Evolutionary conservation across 176 grass and related monocot genomes (phyloP), one percentile per base, ranked within the genome.

Genomic region (Elaeis guineensis): DNA sequence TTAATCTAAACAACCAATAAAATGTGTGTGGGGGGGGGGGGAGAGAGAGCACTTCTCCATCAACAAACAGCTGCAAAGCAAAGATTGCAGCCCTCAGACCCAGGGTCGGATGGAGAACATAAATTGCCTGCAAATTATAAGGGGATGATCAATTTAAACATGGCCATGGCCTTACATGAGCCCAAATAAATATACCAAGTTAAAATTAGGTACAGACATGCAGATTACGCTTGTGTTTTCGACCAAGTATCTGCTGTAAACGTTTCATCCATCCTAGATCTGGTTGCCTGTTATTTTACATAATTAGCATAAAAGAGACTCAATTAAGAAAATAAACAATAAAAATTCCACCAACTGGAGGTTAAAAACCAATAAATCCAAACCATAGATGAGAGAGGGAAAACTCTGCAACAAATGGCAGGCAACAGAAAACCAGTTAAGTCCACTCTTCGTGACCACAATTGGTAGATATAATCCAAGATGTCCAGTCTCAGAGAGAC

Each of bases 211-310:
- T 83, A 78, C 77, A 61, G 17, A 97, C 87, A 32, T 89, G 92
- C 61, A 97, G 81, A 80, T 97, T 97, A 20, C 73, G 79, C 77
- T 85, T 63, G 75, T 97, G 92, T 30, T 97, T 97, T 51, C 87
- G 84, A 68, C 87, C 87, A 51, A 97, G 66, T 62, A 97, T 97
- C 57, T 97, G 92, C 18, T 97, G 84, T 17, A 91, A 66, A 17
- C 81, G 70, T 52, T 97, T 97, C 81, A 97, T 89, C 75, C 83
- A 97, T 83, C 93, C 93, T 35, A 97, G 73, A 85, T 97, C 87
- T 50, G 93, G 84, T 22, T 85, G 93, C 17, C 93, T 97, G 69
- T 39, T 58, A 74, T 74, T 83, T 65, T 16, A 69, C 58, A 30
- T 58, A 74, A 68, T 44, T 69, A n/a, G 17, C 24, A 19, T 72